Percentiles rank a stretch among this genome's conserved stretches.
Evolutionary conservation across 2,329 filamentous ascomycete species (phyloP).

Genomic region (Ophiobolus disseminans): DNA sequence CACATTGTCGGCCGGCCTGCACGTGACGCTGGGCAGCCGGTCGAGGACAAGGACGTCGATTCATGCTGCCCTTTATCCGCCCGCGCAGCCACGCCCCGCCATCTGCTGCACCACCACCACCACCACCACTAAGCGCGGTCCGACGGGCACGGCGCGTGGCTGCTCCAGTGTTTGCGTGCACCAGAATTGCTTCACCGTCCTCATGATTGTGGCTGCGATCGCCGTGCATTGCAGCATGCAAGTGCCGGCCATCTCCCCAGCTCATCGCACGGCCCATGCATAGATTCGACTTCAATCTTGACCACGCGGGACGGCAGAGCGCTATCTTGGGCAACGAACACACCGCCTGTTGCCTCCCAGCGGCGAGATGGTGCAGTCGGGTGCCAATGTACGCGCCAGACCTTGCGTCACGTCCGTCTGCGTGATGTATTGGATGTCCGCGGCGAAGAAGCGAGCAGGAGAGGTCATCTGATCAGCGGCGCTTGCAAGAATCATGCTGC

Average conservation of each 20-base stretch:
- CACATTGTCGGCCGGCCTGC: neutral
- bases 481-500: neutral
- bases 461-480: conserved; percentile 8
- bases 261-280: conserved; percentile 1
- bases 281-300: neutral
- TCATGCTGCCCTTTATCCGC: too few species aligned
- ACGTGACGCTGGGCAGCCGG: neutral
- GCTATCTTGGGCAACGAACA: conserved; percentile 1
- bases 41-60: neutral
- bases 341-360: conserved; percentile 2
- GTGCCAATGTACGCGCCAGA: conserved; percentile 3
- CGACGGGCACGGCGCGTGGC: too few species aligned
- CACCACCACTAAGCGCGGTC: too few species aligned
- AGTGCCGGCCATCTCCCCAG: conserved; percentile 1
- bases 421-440: conserved; percentile 1
- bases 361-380: neutral
- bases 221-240: conserved; percentile 1
- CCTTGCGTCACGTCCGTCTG: neutral
- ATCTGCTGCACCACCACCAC: too few species aligned
- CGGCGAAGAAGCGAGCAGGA: neutral
- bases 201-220: neutral
- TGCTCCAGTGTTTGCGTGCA: neutral
- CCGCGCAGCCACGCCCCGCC: too few species aligned
- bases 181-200: neutral
- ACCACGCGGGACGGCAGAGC: neutral